Conservation (phyloP, 2,329 filamentous ascomycete genomes). For the Chrysoporthe puriensis region DNA sequence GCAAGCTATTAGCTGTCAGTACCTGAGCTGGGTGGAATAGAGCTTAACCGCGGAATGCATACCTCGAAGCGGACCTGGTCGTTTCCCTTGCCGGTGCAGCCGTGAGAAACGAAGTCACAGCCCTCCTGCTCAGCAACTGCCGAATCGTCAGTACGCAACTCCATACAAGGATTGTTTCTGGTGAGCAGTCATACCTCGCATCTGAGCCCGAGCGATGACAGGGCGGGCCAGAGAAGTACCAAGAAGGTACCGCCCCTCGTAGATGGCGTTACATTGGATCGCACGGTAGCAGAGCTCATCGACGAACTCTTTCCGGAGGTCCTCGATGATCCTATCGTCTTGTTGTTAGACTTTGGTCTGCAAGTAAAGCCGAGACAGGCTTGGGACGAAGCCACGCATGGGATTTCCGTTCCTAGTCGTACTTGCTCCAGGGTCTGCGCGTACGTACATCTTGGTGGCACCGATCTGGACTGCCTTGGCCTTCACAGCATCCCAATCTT, state of each 20-base stretch:
- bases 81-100: constrained; percentile 56
- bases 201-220: constrained; percentile 70
- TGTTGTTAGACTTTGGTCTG: constrained; percentile 45
- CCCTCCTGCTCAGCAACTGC: constrained; percentile 64
- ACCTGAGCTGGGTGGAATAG: constrained; percentile 12
- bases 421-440: constrained; percentile 27
- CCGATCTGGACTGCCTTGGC: constrained; percentile 63
- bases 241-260: constrained; percentile 56
- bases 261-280: constrained; percentile 73
- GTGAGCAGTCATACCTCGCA: constrained; percentile 37
- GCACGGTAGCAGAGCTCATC: constrained; percentile 81
- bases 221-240: constrained; percentile 69
- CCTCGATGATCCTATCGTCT: constrained; percentile 49
- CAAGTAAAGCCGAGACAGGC: constrained; percentile 48
- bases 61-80: constrained; percentile 68
- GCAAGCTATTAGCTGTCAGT: constrained; percentile 36
- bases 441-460: constrained; percentile 34
- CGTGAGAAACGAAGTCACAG: constrained; percentile 56
- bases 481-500: constrained; percentile 74
- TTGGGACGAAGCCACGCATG: constrained; percentile 41
- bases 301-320: constrained; percentile 76
- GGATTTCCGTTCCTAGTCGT: constrained; percentile 3
- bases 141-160: constrained; percentile 19
- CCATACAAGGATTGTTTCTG: no score
- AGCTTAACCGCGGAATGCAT: not conserved